These are phyloP conservation scores for Rubia peregrina DNA, from an alignment of 305 asterid species.

Conservation along the genomic window DNA sequence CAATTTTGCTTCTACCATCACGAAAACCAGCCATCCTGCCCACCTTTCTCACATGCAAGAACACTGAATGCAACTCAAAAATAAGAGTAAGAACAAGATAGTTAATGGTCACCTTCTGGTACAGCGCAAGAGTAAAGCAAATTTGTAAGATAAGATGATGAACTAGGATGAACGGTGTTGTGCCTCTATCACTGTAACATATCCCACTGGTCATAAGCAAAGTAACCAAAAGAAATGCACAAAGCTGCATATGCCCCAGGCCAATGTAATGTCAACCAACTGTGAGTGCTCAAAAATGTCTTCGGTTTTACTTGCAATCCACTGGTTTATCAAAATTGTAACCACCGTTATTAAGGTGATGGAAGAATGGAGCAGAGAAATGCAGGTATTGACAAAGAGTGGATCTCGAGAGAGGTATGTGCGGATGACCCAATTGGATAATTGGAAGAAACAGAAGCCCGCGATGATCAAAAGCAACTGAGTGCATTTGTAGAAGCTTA, in stretches of 20 bases:
- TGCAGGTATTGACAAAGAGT: constrained; percentile 74
- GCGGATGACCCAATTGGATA: constrained; percentile 61
- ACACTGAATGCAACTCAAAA: constrained; percentile 81
- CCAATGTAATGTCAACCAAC: constrained; percentile 56
- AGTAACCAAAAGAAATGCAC: constrained; percentile 80
- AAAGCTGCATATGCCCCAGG: constrained; percentile 64
- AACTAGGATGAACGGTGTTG: constrained; percentile 66
- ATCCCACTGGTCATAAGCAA: constrained; percentile 94
- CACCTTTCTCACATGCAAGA: constrained; percentile 61
- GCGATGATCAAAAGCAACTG: constrained; percentile 51
- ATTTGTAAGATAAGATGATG: constrained; percentile 83
- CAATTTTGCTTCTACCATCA: constrained; percentile 43
- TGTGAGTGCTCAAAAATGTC: constrained; percentile 69
- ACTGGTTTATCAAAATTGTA: constrained; percentile 46
- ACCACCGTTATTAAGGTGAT: constrained; percentile 57
- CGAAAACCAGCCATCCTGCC: constrained; percentile 79
- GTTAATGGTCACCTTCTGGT: constrained; percentile 76
- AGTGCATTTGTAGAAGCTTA: constrained; percentile 51
- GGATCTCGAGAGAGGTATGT: constrained; percentile 50
- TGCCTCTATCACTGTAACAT: constrained; percentile 69
- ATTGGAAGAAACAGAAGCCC: constrained; percentile 63
- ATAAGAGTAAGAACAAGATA: constrained; percentile 86
- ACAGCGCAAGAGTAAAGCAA: constrained; percentile 82
- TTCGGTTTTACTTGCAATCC: constrained; percentile 30
- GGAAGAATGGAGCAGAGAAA: constrained; percentile 83